phyloP scores from a whole-genome alignment of 2,329 filamentous ascomycete species.

The Dactylellina haptotyla region DNA sequence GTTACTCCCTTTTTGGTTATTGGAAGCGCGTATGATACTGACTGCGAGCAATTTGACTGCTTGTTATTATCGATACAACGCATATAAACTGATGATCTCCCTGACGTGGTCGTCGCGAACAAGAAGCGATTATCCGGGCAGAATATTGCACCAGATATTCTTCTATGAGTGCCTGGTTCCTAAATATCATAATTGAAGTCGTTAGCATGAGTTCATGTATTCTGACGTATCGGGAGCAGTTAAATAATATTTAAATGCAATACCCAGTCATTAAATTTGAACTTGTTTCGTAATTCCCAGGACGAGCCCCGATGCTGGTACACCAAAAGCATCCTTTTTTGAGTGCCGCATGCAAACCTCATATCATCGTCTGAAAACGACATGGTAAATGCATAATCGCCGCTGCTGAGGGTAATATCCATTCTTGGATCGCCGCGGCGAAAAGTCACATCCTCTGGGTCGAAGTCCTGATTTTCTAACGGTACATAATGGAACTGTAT shows the following conservation, averaged over 20 bases:
- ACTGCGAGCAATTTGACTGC: constrained; percentile 36
- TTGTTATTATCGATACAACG: constrained; percentile 47
- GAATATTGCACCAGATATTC: constrained; percentile 48
- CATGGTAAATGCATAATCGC: constrained; percentile 52
- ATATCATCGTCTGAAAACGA: constrained; percentile 47
- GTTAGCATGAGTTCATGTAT: constrained; percentile 22
- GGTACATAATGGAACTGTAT: constrained; percentile 52
- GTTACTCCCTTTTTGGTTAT: constrained; percentile 49
- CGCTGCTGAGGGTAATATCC: constrained; percentile 34
- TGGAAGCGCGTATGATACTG: constrained; percentile 42
- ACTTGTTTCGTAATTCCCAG: constrained; percentile 49
- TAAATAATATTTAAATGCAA: background rate
- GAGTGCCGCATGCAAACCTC: constrained; percentile 46
- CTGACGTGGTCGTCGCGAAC: constrained; percentile 49
- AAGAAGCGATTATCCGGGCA: constrained; percentile 44
- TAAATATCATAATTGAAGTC: background rate
- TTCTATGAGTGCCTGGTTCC: constrained; percentile 49
- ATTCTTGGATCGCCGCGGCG: constrained; percentile 40
- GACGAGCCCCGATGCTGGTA: constrained; percentile 34
- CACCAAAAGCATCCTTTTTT: constrained; percentile 48
- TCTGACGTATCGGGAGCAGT: background rate
- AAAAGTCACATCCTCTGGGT: constrained; percentile 39
- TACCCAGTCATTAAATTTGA: constrained; percentile 53
- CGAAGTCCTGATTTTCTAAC: constrained; percentile 27
- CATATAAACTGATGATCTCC: constrained; percentile 48